phyloP scores from a whole-genome alignment of 1,284 basidiomycete species.

The Ganoderma multipileum region DNA sequence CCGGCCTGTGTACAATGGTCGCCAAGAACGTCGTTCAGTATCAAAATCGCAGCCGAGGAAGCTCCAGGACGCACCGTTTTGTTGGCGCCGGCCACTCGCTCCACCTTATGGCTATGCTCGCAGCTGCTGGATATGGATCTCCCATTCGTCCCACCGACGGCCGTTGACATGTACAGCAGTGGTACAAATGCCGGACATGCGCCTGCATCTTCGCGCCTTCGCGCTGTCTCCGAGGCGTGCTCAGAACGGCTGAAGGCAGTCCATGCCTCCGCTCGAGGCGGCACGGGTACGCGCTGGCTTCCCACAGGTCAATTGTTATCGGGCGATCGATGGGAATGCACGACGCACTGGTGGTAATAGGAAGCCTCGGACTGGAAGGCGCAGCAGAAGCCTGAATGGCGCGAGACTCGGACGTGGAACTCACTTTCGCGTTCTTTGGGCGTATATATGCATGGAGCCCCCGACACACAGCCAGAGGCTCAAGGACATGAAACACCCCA shows the following conservation, averaged over 20 bases:
- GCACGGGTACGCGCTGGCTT: conserved; percentile 16
- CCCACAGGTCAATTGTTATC: conserved; percentile 29
- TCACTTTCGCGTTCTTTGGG: conserved; percentile 12
- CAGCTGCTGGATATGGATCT: conserved; percentile 10
- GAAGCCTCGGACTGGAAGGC: conserved; percentile 30
- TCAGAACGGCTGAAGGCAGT: conserved; percentile 13
- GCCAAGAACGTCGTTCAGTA: conserved; percentile 10
- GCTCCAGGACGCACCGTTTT: conserved; percentile 22
- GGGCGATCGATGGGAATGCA: conserved; percentile 30
- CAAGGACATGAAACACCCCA: background rate
- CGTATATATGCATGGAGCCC: background rate
- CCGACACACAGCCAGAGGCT: background rate
- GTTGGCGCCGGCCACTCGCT: conserved; percentile 20
- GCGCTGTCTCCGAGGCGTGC: conserved; percentile 21
- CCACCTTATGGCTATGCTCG: conserved; percentile 9
- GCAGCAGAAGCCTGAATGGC: conserved; percentile 25
- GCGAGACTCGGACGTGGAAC: conserved; percentile 25
- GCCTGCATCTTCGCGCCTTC: conserved; percentile 23
- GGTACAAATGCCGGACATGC: conserved; percentile 25
- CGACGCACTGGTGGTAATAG: conserved; percentile 25
- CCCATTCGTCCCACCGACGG: conserved; percentile 18
- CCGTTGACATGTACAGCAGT: conserved; percentile 11
- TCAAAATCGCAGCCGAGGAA: conserved; percentile 16
- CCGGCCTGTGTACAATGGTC: conserved; percentile 16
- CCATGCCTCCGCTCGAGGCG: conserved; percentile 19